Evolutionary conservation across 78 protist genomes (phyloP).

Genomic region (Planoprotostelium fungivorum): DNA sequence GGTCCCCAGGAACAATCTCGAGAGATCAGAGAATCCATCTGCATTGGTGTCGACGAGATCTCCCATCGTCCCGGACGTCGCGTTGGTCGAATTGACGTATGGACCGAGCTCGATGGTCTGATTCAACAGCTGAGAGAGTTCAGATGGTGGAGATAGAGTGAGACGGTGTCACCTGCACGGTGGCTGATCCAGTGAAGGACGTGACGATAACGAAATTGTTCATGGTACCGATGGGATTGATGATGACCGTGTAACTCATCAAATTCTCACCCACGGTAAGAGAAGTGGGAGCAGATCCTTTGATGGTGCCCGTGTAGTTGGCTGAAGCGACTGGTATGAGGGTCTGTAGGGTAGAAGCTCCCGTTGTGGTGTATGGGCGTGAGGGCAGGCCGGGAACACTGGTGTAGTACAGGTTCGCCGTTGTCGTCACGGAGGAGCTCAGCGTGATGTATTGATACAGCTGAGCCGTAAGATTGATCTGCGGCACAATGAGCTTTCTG

Average conservation of each 20-base stretch:
- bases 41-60: neutral
- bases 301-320: neutral
- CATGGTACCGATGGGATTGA: neutral
- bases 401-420: neutral
- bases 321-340: neutral
- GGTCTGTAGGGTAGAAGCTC: neutral
- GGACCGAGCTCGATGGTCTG: neutral
- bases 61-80: neutral
- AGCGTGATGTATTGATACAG: neutral
- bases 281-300: neutral
- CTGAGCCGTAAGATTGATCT: neutral
- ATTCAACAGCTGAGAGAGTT: too few species aligned
- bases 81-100: neutral
- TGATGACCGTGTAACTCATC: neutral
- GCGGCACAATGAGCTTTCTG: too few species aligned
- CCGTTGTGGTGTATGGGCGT: neutral
- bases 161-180: too few species aligned
- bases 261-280: neutral
- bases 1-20: too few species aligned
- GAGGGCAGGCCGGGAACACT: neutral
- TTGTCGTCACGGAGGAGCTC: neutral
- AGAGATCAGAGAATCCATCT: neutral
- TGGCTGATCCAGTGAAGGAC: too few species aligned
- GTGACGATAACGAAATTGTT: too few species aligned
- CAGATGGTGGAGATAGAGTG: too few species aligned